Evolutionary conservation across 2,329 filamentous ascomycete genomes (phyloP), one percentile per base, ranked within the genome.

Genomic region (Talaromyces sp.): DNA sequence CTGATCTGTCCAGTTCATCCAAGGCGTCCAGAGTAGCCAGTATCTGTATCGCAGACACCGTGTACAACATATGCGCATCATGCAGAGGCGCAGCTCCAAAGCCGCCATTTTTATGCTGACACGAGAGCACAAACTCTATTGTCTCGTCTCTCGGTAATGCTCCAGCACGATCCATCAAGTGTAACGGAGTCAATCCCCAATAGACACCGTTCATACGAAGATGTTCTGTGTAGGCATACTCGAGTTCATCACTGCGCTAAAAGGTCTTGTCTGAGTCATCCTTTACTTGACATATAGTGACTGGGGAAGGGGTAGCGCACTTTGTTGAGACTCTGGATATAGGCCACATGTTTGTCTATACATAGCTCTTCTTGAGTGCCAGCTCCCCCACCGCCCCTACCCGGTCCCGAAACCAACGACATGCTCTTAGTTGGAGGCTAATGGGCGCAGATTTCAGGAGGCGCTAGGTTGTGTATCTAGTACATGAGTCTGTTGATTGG

Each of bases 161-260:
- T 66, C 96, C 86, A 1, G 93, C 91, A 62, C 85, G 88, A 56
- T 88, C 86, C 64, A 99, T 86, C 31, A 98, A 83, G 80, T 96
- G 90, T 44, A 98, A 84, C 6, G 93, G 89, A 6, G 88, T 95
- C 63, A 99, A 79, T 14, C 95, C 95, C 95, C 95, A 99, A 78
- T 99, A 99, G 55, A 99, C 85, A 50, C 95, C 95, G 75, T 95
- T 97, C 63, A 99, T 84, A 65, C 95, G 92, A 68, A 99, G 83
- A 75, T 99, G 95, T 78, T 99, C 93, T 14, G 95, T 99, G 73
- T 98, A 83, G 90, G 93, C 97, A 81, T 98, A 99, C 76, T 97
- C 92, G 70, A 96, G 88, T 78, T 97, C 91, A 82, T 98, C 92
- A 80, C 90, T 92, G 73, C 90, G 88, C 86, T 89, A 69, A 71